Evolutionary conservation across 345 rosid species (phyloP).

Genomic region (Hibiscus syriacus): DNA sequence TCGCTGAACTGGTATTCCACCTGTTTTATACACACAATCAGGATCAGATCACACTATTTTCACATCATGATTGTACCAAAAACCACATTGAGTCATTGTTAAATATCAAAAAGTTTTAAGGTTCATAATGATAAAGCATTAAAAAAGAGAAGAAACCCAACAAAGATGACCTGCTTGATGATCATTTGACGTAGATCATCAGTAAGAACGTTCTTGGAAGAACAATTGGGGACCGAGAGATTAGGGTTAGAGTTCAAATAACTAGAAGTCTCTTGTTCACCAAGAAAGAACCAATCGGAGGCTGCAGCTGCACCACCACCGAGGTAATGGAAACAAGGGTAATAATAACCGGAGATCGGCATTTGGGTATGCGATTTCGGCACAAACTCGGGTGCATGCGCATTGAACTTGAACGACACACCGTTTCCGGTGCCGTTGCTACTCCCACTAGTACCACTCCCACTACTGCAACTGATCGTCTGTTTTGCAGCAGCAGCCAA

Average conservation of each 20-base stretch:
- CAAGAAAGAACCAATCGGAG: slow-evolving; percentile 79
- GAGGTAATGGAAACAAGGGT: slow-evolving; percentile 58
- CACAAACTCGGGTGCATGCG: slow-evolving; percentile 82
- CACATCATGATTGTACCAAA: not conserved
- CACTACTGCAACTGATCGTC: slow-evolving; percentile 4
- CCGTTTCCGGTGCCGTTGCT: slow-evolving; percentile 1
- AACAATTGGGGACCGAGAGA: slow-evolving; percentile 35
- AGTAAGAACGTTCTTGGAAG: slow-evolving; percentile 47
- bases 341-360: slow-evolving; percentile 58
- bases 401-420: slow-evolving; percentile 77
- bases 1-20: slow-evolving; percentile 87
- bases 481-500: slow-evolving; percentile 20
- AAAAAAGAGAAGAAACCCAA: not conserved
- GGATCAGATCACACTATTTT: not conserved
- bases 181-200: slow-evolving; percentile 77
- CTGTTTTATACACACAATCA: slow-evolving; percentile 22
- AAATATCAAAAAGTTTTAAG: no score
- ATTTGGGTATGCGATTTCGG: slow-evolving; percentile 55
- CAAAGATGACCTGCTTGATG: slow-evolving; percentile 64
- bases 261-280: slow-evolving; percentile 53
- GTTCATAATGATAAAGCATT: no score
- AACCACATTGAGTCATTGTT: no score
- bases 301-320: slow-evolving; percentile 34
- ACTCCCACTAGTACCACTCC: slow-evolving; percentile 18
- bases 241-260: slow-evolving; percentile 46